Evolutionary conservation across 1,284 basidiomycete genomes (phyloP).

Genomic region (Ganoderma sinense): DNA sequence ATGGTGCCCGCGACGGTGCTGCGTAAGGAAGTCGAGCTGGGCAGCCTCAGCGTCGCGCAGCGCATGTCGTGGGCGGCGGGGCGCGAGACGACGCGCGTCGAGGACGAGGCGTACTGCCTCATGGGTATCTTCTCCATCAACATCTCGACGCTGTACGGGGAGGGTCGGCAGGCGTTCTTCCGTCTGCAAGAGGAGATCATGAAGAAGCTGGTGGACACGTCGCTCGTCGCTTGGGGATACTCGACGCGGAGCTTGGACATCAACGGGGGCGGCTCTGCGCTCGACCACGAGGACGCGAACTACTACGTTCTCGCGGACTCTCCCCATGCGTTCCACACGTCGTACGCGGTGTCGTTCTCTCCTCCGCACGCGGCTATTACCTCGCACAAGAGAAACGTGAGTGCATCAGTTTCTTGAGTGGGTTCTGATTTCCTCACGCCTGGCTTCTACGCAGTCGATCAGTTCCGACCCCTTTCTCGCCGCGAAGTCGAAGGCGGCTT

Average conservation of each 20-base stretch:
- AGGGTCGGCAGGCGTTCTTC: conserved; percentile 18
- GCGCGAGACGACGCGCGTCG: conserved; percentile 17
- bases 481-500: neutral
- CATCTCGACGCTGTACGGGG: conserved; percentile 24
- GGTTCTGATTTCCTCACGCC: neutral
- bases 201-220: conserved; percentile 15
- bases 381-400: neutral
- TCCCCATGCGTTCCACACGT: neutral
- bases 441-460: neutral
- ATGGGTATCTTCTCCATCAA: conserved; percentile 23
- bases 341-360: neutral
- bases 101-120: conserved; percentile 24
- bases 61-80: conserved; percentile 26
- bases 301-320: neutral
- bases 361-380: neutral
- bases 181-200: conserved; percentile 24
- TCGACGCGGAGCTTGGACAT: neutral
- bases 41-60: conserved; percentile 21
- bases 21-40: conserved; percentile 6
- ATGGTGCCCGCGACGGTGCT: conserved; percentile 16
- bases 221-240: conserved; percentile 22
- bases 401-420: neutral
- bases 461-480: neutral
- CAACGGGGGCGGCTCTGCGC: neutral
- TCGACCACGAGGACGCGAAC: conserved; percentile 1